These are phyloP conservation scores for Venturia nashicola DNA, from an alignment of 2,329 filamentous ascomycete genomes.

Conservation along the genomic window DNA sequence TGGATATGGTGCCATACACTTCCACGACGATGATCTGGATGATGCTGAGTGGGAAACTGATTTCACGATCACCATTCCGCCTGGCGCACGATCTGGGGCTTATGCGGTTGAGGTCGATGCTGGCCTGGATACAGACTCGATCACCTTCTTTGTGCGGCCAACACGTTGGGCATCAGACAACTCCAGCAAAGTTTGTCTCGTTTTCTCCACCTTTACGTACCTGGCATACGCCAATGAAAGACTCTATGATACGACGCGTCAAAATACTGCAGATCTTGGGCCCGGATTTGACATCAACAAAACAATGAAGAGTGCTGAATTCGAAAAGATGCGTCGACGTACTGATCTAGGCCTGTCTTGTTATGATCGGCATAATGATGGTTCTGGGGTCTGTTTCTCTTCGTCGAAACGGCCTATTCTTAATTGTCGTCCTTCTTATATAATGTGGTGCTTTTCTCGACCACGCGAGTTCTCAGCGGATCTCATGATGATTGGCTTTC, in stretches of 20 bases:
- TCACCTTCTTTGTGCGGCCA: not conserved
- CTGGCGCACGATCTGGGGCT: slow-evolving; percentile 4
- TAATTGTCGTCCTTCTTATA: not conserved
- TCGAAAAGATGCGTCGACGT: not conserved
- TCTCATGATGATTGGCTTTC: not conserved
- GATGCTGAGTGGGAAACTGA: slow-evolving; percentile 24
- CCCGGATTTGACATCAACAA: not conserved
- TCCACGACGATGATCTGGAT: slow-evolving; percentile 28
- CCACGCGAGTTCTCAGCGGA: not conserved
- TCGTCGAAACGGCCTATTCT: not conserved
- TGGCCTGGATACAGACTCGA: not conserved
- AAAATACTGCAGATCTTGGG: not conserved
- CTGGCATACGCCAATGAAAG: not conserved
- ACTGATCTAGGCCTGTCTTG: not conserved
- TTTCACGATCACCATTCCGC: slow-evolving; percentile 18
- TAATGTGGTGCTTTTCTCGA: not conserved
- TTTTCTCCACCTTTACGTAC: not conserved
- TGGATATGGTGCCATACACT: slow-evolving; percentile 27
- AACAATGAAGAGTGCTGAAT: not conserved
- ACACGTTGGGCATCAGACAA: not conserved
- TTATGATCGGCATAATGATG: not conserved
- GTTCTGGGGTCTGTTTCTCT: not conserved
- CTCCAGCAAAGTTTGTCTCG: not conserved
- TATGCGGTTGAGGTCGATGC: not conserved
- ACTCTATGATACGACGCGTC: not conserved